phyloP scores from a whole-genome alignment of 441 rosid genomes.

The Metrosideros polymorpha region DNA sequence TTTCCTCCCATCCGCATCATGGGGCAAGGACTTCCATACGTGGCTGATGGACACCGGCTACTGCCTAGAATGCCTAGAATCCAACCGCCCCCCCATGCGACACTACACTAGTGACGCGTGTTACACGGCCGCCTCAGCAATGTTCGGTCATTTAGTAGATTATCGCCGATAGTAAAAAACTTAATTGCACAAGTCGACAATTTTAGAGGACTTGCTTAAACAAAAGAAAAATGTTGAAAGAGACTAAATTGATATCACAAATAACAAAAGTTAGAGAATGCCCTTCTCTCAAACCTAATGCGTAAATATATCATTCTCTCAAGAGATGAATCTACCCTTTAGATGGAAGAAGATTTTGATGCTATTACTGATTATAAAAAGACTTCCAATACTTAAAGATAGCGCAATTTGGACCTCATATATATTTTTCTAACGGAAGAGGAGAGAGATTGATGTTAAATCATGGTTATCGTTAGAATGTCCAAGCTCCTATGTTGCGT shows the following conservation, averaged over 20 bases:
- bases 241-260: not conserved
- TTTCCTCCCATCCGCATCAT: not conserved
- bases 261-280: not conserved
- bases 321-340: not conserved
- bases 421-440: not conserved
- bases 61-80: not conserved
- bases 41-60: not conserved
- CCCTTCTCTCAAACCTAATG: not conserved
- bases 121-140: not conserved
- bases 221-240: not conserved
- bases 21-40: not conserved
- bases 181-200: not conserved
- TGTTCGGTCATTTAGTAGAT: not conserved
- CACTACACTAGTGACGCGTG: not conserved
- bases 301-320: not conserved
- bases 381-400: not conserved
- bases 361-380: not conserved
- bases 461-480: not conserved
- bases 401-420: not conserved
- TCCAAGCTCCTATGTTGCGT: not conserved
- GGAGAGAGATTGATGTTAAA: not conserved
- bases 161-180: not conserved
- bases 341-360: not conserved
- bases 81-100: too few relatives aligned
- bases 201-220: not conserved